Base-by-base conservation (phyloP, 495 filamentous ascomycete species). In the Geoglossum glabrum region DNA sequence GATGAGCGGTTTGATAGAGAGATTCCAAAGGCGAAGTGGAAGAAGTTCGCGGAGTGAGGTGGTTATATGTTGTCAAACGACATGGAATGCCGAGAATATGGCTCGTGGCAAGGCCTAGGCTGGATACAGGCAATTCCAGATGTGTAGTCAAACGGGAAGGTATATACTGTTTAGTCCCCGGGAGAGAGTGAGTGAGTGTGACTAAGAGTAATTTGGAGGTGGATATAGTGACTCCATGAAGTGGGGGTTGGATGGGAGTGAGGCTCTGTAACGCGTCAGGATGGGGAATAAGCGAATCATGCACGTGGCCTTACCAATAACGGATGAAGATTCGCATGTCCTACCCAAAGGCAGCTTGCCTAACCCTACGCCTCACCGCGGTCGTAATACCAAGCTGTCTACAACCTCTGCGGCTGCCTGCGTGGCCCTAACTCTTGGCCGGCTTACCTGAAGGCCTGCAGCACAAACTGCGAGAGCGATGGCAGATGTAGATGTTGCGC, bases 401-500 rank as follows among this genome's bases (percentile, higher is more conserved):
- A 11, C 31, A 11, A 15, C 36, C 36, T 45, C 40, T 45, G 2
- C n/a, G 10, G 10, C n/a, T 21, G n/a, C n/a, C 17, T 52, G 49
- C 17, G 17, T 52, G 49, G 17, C 17, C 23, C 17, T 30, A 2
- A 28, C 2, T 30, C 1, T 26, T 50, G 46, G 21, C 19, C 25
- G 30, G 49, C 49, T 52, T 52, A 27, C 49, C 11, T 26, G 2
- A 15, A 52, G 11, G 25, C 17, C 11, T 5, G 6, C 11, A 3
- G 2, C 4, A 15, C 21, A 50, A n/a, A 4, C 46, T 50, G 21
- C 7, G 15, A 3, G 11, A 52, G 64, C 67, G n/a, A 90, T 90
- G 86, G 82, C 83, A 64, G 83, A 86, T 34, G 58, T 66, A 47
- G 66, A 66, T 51, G 77, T 76, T 62, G 76, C 76, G 70, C 84